These are phyloP conservation scores for Erysimum cheiri DNA, from an alignment of 441 rosid species.

Conservation along the genomic window DNA sequence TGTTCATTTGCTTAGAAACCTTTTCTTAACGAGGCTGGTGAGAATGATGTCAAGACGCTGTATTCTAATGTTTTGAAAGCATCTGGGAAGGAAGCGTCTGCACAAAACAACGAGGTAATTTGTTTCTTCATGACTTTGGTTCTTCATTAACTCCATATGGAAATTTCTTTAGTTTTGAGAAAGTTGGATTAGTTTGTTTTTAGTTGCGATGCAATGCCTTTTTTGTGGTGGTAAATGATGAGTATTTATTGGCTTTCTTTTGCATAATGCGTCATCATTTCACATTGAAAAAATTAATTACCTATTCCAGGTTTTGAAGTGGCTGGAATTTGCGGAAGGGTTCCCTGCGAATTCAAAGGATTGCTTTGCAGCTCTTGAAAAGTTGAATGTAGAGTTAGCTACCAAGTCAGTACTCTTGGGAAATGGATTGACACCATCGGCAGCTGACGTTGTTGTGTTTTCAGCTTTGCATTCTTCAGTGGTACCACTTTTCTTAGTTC, in stretches of 20 bases:
- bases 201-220: slow-evolving; percentile 11
- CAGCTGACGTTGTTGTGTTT: slow-evolving; percentile 76
- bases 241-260: slow-evolving; percentile 11
- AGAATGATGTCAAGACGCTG: slow-evolving; percentile 59
- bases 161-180: neutral
- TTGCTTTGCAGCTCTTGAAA: slow-evolving; percentile 52
- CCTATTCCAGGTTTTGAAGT: slow-evolving; percentile 66
- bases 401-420: slow-evolving; percentile 73
- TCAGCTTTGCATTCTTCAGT: slow-evolving; percentile 66
- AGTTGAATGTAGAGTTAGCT: slow-evolving; percentile 67
- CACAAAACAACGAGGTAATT: slow-evolving; percentile 57
- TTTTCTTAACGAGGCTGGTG: slow-evolving; percentile 40
- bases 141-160: neutral
- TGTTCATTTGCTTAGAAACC: slow-evolving; percentile 48
- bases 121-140: slow-evolving; percentile 4
- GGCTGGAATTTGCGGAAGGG: slow-evolving; percentile 74
- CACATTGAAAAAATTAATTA: slow-evolving; percentile 11
- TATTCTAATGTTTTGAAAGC: slow-evolving; percentile 57
- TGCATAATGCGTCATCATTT: neutral
- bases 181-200: slow-evolving; percentile 1
- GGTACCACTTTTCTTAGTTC: slow-evolving; percentile 50
- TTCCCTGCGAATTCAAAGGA: slow-evolving; percentile 60
- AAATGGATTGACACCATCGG: slow-evolving; percentile 76
- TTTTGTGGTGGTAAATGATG: neutral
- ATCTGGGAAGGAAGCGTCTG: slow-evolving; percentile 48